A percentile compares a stretch with the other conserved stretches of the same genome.
phyloP scores from a whole-genome alignment of 2,329 filamentous ascomycete genomes.

The Phialocephala subalpina region DNA sequence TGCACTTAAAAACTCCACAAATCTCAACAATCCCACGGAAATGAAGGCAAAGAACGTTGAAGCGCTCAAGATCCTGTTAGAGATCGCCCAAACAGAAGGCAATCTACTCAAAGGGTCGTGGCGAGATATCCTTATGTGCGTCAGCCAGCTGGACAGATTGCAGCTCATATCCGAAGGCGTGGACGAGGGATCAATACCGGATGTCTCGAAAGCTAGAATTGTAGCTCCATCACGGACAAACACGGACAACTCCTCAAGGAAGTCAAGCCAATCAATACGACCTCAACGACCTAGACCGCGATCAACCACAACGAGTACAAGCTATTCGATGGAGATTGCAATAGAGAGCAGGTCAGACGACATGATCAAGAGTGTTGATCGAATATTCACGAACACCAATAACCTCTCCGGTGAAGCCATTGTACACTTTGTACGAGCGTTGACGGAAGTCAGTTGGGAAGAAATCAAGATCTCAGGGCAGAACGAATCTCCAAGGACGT shows the following conservation, averaged over 20 bases:
- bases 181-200: slow-evolving; percentile 89
- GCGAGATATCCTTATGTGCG: slow-evolving; percentile 94
- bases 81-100: slow-evolving; percentile 91
- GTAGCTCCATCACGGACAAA: slow-evolving; percentile 62
- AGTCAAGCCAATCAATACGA: slow-evolving; percentile 67
- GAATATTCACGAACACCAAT: slow-evolving; percentile 96
- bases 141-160: slow-evolving; percentile 93
- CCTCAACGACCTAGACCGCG: slow-evolving; percentile 57
- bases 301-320: slow-evolving; percentile 53
- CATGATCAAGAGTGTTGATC: slow-evolving; percentile 90
- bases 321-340: slow-evolving; percentile 79
- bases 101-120: slow-evolving; percentile 89
- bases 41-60: slow-evolving; percentile 97
- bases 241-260: slow-evolving; percentile 63
- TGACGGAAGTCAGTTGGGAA: slow-evolving; percentile 98
- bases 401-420: slow-evolving; percentile 94
- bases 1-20: slow-evolving; percentile 91
- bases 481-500: slow-evolving; percentile 94
- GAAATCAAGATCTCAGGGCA: slow-evolving; percentile 97
- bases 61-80: slow-evolving; percentile 88
- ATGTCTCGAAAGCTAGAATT: slow-evolving; percentile 85
- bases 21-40: slow-evolving; percentile 93
- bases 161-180: slow-evolving; percentile 95
- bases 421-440: slow-evolving; percentile 89
- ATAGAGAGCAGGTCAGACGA: slow-evolving; percentile 92